Evolutionary conservation across 768 basidiomycete species (phyloP).

Genomic region (Phaffia australis): DNA sequence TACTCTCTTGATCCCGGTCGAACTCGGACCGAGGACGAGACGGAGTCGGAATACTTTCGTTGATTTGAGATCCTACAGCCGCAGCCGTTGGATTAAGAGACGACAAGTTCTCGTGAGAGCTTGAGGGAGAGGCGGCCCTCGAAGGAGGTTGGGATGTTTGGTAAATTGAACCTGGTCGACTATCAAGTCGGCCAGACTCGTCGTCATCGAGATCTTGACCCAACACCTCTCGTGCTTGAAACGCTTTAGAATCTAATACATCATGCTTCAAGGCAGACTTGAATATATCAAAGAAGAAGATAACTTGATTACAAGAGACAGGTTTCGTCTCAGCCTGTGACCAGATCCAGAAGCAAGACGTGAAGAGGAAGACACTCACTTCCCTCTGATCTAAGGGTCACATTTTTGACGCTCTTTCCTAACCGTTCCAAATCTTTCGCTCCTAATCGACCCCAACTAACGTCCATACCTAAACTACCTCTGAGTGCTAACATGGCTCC

Average conservation of each 20-base stretch:
- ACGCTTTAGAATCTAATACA: slow-evolving; percentile 19
- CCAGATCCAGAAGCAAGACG: too few relatives aligned
- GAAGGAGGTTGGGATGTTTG: not conserved
- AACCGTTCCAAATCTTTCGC: slow-evolving; percentile 12
- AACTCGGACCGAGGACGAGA: not conserved
- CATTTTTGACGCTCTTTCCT: slow-evolving; percentile 9
- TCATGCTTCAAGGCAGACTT: slow-evolving; percentile 15
- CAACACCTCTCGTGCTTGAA: slow-evolving; percentile 3
- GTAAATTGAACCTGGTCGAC: slow-evolving; percentile 19
- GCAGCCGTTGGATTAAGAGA: not conserved
- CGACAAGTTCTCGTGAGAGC: slow-evolving; percentile 2
- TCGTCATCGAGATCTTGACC: slow-evolving; percentile 5
- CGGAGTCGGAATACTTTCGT: not conserved
- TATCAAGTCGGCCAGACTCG: not conserved
- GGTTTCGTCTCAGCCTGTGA: not conserved
- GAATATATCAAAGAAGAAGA: slow-evolving; percentile 24
- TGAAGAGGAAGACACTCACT: not conserved
- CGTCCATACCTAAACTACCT: slow-evolving; percentile 9
- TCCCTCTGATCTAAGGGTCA: slow-evolving; percentile 13
- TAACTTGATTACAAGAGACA: not conserved
- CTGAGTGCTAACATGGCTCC: slow-evolving; percentile 7
- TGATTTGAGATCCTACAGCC: not conserved
- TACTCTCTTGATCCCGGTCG: not conserved
- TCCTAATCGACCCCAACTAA: slow-evolving; percentile 15
- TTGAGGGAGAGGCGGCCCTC: not conserved